Base-by-base conservation (phyloP, 1,139 yeast species). In the Geotrichum carabidarum region DNA sequence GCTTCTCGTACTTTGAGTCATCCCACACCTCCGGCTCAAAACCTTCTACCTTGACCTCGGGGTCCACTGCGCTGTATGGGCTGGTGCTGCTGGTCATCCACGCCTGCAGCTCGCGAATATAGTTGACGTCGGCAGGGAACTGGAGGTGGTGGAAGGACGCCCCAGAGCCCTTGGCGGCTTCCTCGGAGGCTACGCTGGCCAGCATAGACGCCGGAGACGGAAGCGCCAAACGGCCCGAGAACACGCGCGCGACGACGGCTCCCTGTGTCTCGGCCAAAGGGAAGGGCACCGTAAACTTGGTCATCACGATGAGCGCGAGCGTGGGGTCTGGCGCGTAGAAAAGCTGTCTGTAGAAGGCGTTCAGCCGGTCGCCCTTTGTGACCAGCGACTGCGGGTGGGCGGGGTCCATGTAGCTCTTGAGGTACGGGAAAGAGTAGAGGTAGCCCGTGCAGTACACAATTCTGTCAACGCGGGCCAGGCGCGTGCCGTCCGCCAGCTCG, bases 391-490 rank as follows among this genome's bases (percentile, higher is more conserved):
- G 54, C 11, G 59, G 55, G 42, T 50, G 44, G 8, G 45, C 4
- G 8, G 52, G 46, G 34, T 57, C 57, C 9, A 30, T 51, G 27
- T 57, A 55, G 1, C 48, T 37, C 22, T 69, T 67, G 47, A 81
- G 63, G 55, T 70, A 78, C 6, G 83, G 82, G 53, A 74, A 70
- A 32, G 78, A 73, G 60, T 79, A 75, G 27, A 76, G 70, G 65
- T 79, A 84, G 0, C 90, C 89, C 1, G 90, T 84, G 36, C 86
- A 85, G 65, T 79, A 83, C 3, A 84, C 65, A n/a, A 84, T 66
- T 17, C 61, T 63, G 55, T 80, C 86, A 44, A 82, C 73, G 49
- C 73, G 68, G 0, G 63, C 63, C 14, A 78, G 57, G 1, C 56
- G 14, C 8, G 32, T 31, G 22, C 48, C 52, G 37, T 53, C 56